Evolutionary conservation across 129 eudicot species (phyloP).

Genomic region (Artemisia tridentata): DNA sequence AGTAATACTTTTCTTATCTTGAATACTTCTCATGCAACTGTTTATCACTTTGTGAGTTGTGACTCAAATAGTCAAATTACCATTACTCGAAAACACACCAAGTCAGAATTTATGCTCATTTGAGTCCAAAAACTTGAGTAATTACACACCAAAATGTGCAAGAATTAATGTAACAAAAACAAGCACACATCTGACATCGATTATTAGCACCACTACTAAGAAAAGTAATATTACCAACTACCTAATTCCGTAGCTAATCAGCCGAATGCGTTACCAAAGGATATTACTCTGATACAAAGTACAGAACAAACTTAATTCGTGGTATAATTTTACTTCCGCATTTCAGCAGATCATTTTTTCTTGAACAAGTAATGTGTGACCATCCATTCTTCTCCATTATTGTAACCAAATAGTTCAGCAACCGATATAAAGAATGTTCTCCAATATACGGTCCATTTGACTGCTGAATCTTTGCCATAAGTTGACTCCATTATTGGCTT

Average conservation of each 20-base stretch:
- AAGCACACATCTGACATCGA: neutral
- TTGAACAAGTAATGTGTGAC: conserved; percentile 83
- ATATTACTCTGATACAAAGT: neutral
- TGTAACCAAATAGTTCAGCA: conserved; percentile 85
- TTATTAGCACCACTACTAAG: neutral
- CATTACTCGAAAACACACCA: too few relatives aligned
- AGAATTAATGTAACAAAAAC: too few relatives aligned
- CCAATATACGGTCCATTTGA: conserved; percentile 95
- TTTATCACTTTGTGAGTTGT: too few relatives aligned
- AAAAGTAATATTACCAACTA: too few relatives aligned
- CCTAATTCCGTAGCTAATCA: neutral
- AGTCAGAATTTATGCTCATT: too few relatives aligned
- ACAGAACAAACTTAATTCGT: neutral
- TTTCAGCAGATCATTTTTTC: conserved; percentile 41
- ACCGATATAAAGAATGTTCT: conserved; percentile 89
- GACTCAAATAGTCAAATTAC: too few relatives aligned
- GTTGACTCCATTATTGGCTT: conserved; percentile 93
- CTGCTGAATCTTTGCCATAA: conserved; percentile 88
- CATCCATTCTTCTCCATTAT: conserved; percentile 99
- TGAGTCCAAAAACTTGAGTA: too few relatives aligned
- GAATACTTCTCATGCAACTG: too few relatives aligned
- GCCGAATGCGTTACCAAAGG: neutral
- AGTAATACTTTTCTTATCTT: too few relatives aligned
- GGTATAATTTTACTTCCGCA: neutral
- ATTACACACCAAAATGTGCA: too few relatives aligned